Evolutionary conservation across 164 flowering plant genomes (phyloP), one percentile per base, ranked within the genome.

Genomic region (Sextonia rubra): DNA sequence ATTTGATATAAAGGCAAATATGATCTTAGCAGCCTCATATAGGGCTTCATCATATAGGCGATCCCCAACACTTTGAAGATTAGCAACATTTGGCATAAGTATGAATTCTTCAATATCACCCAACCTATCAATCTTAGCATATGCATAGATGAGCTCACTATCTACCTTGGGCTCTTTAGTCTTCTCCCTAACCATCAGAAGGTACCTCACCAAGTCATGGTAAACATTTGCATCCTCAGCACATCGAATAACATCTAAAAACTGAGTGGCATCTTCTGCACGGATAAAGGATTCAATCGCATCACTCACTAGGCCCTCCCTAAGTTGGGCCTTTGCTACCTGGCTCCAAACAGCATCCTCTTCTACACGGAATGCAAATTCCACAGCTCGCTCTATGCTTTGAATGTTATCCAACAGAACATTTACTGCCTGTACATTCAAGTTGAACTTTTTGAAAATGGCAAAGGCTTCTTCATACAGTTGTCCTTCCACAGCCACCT

Each of bases 281-380:
- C 98, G 94, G 68, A 96, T 96, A 76, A 96, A 96, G 64, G 99
- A 96, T 78, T 96, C 99, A 73, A 96, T 96, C 29, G 99, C 99
- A 79, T 96, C 99, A 67, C 99, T 96, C 15, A 93, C 98, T 27
- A 91, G 75, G 14, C 99, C 98, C 68, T 88, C 97, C 80, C 97
- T 80, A 27, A 96, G 89, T 77, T 96, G 99, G 78, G 99, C 99
- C 78, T 93, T 96, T 7, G 93, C 99, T 55, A 96, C 99, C 84
- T 93, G 98, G 81, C 97, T 96, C 99, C 99, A 96, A 78, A 96
- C 99, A 77, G 97, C 93, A 87, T 96, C 99, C 78, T 96, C 99
- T 81, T 96, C 99, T 74, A 96, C 99, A 68, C 99, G 89, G 84
- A 89, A 93, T 22, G 99, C 99, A 89, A 96, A 96, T 82, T 96